These are phyloP conservation scores for Colletotrichum lupini DNA, from an alignment of 2,329 filamentous ascomycete species.

Conservation along the genomic window DNA sequence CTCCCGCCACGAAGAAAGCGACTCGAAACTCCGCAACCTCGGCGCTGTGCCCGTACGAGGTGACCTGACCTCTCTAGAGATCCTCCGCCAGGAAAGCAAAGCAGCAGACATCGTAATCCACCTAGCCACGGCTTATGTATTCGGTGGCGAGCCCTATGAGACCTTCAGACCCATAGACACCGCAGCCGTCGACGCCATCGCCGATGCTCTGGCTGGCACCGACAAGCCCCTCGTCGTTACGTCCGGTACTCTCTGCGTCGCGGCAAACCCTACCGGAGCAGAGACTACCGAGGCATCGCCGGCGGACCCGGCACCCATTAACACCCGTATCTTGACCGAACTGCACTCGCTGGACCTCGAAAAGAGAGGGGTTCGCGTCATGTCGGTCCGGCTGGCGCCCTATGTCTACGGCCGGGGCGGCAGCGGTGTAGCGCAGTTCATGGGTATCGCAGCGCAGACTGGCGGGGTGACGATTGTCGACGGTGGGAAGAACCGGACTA, in stretches of 20 bases:
- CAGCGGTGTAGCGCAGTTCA: conserved; percentile 48
- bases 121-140: conserved; percentile 49
- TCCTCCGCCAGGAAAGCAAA: conserved; percentile 49
- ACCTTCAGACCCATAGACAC: conserved; percentile 43
- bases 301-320: conserved; percentile 37
- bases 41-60: conserved; percentile 54
- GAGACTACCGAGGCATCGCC: conserved; percentile 43
- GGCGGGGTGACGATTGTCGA: conserved; percentile 45
- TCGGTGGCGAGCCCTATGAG: conserved; percentile 42
- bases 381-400: conserved; percentile 51
- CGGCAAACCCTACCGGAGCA: conserved; percentile 40
- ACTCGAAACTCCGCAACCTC: conserved; percentile 47
- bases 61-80: conserved; percentile 49
- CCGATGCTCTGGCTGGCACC: conserved; percentile 44
- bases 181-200: conserved; percentile 50
- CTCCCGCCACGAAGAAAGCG: conserved; percentile 39
- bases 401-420: conserved; percentile 57
- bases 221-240: conserved; percentile 49
- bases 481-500: conserved; percentile 42
- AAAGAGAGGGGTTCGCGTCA: conserved; percentile 47
- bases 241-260: conserved; percentile 43
- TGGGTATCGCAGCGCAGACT: conserved; percentile 42
- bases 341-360: conserved; percentile 43
- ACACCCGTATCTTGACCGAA: conserved; percentile 43
- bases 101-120: conserved; percentile 56